Percentiles rank a stretch among this genome's conserved stretches.
Evolutionary conservation across 1,139 yeast species (phyloP).

Genomic region (Pichia cactophila): DNA sequence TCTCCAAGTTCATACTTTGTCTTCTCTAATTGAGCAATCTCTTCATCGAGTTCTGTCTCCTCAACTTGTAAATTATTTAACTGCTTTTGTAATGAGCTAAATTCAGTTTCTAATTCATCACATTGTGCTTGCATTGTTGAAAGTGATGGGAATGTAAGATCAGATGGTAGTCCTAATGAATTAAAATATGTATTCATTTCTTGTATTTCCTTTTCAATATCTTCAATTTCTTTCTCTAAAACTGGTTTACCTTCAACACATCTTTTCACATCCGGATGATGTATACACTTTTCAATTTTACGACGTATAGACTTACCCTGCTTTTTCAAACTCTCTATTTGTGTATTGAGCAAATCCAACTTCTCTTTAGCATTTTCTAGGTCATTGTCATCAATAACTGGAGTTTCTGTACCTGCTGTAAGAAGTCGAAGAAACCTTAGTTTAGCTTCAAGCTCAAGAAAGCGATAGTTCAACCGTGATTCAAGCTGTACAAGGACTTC

Average conservation of each 20-base stretch:
- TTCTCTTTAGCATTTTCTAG: slow-evolving; percentile 1
- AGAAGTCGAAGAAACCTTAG: slow-evolving; percentile 47
- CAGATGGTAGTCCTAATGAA: slow-evolving; percentile 5
- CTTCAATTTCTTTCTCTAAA: slow-evolving; percentile 12
- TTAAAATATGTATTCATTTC: background rate
- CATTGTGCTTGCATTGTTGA: background rate
- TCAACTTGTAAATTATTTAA: background rate
- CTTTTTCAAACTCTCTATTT: slow-evolving; percentile 10
- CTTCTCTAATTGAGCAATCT: background rate
- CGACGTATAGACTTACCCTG: slow-evolving; percentile 10
- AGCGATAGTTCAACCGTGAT: slow-evolving; percentile 46
- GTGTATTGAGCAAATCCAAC: background rate
- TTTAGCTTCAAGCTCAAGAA: slow-evolving; percentile 61
- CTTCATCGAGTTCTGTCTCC: background rate
- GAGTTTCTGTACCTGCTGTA: slow-evolving; percentile 30
- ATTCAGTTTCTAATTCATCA: slow-evolving; percentile 4
- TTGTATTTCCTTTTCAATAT: background rate
- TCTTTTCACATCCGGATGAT: slow-evolving; percentile 14
- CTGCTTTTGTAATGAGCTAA: slow-evolving; percentile 4
- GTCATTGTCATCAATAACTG: slow-evolving; percentile 24
- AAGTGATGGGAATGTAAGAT: background rate
- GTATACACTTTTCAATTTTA: slow-evolving; percentile 14
- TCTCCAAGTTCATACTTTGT: background rate
- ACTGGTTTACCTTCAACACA: slow-evolving; percentile 15
- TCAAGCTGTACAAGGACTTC: slow-evolving; percentile 7